Conservation (phyloP, 208 protist genomes). For the Leishmania lainsoni region DNA sequence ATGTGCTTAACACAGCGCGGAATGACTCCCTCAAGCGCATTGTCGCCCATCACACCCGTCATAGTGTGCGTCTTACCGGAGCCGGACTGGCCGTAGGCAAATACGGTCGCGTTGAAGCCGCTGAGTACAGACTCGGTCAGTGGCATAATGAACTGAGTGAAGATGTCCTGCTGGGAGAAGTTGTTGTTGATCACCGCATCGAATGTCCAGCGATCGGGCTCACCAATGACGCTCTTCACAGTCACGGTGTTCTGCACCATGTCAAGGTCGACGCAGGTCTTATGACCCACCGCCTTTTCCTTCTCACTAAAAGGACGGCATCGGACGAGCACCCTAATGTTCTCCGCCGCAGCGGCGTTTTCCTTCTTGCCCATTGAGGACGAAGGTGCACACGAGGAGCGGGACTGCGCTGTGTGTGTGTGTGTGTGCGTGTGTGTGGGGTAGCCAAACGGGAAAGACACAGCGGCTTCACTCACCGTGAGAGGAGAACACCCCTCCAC, state of each 20-base stretch:
- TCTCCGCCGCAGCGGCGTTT: slow-evolving; percentile 63
- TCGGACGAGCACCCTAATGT: slow-evolving; percentile 89
- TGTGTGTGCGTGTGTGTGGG: no score
- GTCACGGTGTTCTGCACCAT: slow-evolving; percentile 71
- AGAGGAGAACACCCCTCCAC: no score
- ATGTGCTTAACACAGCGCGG: slow-evolving; percentile 84
- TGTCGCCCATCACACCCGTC: slow-evolving; percentile 71
- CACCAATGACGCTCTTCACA: slow-evolving; percentile 59
- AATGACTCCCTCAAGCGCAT: slow-evolving; percentile 71
- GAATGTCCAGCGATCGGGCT: slow-evolving; percentile 86
- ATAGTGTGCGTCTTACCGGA: slow-evolving; percentile 96
- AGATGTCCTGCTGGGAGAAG: slow-evolving; percentile 88
- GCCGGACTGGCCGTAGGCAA: slow-evolving; percentile 95
- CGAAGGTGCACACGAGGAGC: background rate
- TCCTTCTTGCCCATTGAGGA: slow-evolving; percentile 72
- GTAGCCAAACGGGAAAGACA: no score
- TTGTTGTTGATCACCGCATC: slow-evolving; percentile 92
- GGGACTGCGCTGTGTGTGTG: no score
- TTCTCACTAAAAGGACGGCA: slow-evolving; percentile 87
- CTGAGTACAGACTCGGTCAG: slow-evolving; percentile 86
- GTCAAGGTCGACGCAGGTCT: slow-evolving; percentile 78
- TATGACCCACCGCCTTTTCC: slow-evolving; percentile 75
- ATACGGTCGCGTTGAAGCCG: slow-evolving; percentile 94
- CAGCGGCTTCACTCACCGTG: no score
- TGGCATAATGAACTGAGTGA: slow-evolving; percentile 86